Percentiles rank a stretch among this genome's conserved stretches.
Conservation (phyloP, 2,329 filamentous ascomycete species). For the Paracoccidioides brasiliensis region DNA sequence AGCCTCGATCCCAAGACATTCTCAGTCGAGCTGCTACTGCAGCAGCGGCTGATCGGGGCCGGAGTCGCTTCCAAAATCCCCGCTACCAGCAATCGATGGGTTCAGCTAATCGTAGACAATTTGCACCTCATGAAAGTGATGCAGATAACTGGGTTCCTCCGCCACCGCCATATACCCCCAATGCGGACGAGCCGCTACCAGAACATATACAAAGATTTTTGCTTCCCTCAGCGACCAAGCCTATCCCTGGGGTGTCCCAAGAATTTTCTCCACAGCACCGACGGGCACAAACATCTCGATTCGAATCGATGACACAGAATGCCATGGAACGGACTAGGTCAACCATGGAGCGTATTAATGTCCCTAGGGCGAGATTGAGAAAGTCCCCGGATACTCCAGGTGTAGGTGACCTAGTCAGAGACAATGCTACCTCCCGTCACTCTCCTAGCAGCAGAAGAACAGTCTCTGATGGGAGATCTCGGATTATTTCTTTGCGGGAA, state of each 20-base stretch:
- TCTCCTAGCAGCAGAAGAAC: neutral
- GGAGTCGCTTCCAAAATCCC: slow-evolving; percentile 7
- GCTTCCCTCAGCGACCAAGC: slow-evolving; percentile 17
- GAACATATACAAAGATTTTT: slow-evolving; percentile 24
- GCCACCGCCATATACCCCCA: slow-evolving; percentile 55
- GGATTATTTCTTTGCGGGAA: neutral
- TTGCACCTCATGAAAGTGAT: slow-evolving; percentile 74
- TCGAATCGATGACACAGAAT: slow-evolving; percentile 14
- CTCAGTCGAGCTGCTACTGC: slow-evolving; percentile 59
- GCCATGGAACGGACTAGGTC: slow-evolving; percentile 16
- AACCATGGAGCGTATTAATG: slow-evolving; percentile 18
- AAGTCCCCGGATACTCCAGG: neutral
- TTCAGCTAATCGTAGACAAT: slow-evolving; percentile 39
- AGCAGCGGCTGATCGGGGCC: slow-evolving; percentile 58
- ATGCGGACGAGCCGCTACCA: slow-evolving; percentile 19
- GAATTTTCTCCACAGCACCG: neutral
- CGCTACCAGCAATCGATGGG: slow-evolving; percentile 3
- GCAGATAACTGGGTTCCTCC: slow-evolving; percentile 82
- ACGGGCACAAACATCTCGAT: slow-evolving; percentile 16
- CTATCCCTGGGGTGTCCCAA: neutral
- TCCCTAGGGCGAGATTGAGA: slow-evolving; percentile 3
- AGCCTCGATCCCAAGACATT: slow-evolving; percentile 56
- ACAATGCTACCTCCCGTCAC: neutral
- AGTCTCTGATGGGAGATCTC: neutral
- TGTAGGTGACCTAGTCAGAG: neutral